Evolutionary conservation across 1,139 yeast genomes (phyloP), one percentile per base, ranked within the genome.

Genomic region (Yamadazyma oceani): DNA sequence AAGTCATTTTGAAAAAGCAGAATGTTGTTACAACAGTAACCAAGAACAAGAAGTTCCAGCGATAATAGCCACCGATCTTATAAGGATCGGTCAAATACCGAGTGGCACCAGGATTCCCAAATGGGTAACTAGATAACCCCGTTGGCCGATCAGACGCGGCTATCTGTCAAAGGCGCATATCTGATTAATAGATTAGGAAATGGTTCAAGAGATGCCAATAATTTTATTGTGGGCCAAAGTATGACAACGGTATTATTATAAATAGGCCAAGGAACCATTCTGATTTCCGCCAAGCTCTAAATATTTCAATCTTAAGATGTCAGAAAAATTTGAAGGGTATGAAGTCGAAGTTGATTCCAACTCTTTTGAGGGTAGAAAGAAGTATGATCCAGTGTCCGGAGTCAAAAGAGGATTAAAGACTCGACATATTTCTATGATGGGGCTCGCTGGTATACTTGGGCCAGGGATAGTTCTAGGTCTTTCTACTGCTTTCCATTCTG

Each of bases 401-500:
- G 49, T 51, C 31, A 48, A 48, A 40, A 56, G 71, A 48, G 58
- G 58, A 21, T 56, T 67, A 37, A 64, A 64, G 38, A 49, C 64
- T 8, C 48, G 70, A 40, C 69, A 62, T 42, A 48, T 64, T 35
- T 75, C 81, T 46, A 75, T 83, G 82, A 85, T 87, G 48, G 86
- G 95, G 26, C 69, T 87, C 34, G 95, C 94, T 16, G 87, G 94
- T 21, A 83, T 89, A 45, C 83, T 87, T 40, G 96, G 96, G 5
- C 67, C 73, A 2, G 75, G 75, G 11, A 57, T 66, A 19, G 57
- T 60, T 39, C 57, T 61, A 7, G 66, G 66, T 14, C 48, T 59
- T 17, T 62, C 62, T 4, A 41, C 53, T 25, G 72, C 72, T 19
- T 60, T 82, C 32, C 51, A 61, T 24, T 58, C 62, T 21, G 82